Evolutionary conservation across 129 eudicot genomes (phyloP), one percentile per base, ranked within the genome.

Genomic region (Erigeron canadensis): DNA sequence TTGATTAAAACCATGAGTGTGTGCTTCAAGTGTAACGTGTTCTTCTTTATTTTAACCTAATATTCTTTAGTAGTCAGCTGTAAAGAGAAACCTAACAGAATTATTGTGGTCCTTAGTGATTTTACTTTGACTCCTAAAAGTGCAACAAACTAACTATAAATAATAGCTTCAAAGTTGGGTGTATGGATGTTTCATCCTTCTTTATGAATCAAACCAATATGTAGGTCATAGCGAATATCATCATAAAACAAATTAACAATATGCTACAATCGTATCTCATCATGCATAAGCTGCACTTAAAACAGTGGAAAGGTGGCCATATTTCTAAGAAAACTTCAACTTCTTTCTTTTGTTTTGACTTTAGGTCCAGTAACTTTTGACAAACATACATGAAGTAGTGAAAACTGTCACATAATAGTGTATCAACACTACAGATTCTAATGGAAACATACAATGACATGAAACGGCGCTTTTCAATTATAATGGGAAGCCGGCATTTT

Each of bases 21-120:
- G 58, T 59, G 42, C 54, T 58, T 56, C 15, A 23, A 23, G 34
- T 28, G 11, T 17, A 19, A 70, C 28, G 10, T 21, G 66, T 71
- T 67, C 16, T 63, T 55, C 60, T 77, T 69, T 62, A 8, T 69
- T 77, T 69, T 62, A 8, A 70, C 38, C 59, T 69, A 77, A 70
- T 70, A 77, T 77, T 77, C 63, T 77, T 17, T 65, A 23, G 4
- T 41, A 37, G 56, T 65, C 65, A 65, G 58, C 66, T 76, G 70
- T 69, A 77, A 77, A 46, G 69, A 37, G 51, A 42, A 16, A 51
- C 67, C 67, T 7, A 75, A 54, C 23, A 65, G 9, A 41, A 43
- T 16, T 44, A 55, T 43, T 54, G 65, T 66, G 57, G 73, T 37
- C 78, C 70, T 12, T 62, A 0, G 16, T 40, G 13, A 16, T 60